Percentiles rank a stretch among this genome's conserved stretches.
These are phyloP conservation scores for Penicillium sp. DNA, from an alignment of 2,329 filamentous ascomycete species.

Conservation along the genomic window DNA sequence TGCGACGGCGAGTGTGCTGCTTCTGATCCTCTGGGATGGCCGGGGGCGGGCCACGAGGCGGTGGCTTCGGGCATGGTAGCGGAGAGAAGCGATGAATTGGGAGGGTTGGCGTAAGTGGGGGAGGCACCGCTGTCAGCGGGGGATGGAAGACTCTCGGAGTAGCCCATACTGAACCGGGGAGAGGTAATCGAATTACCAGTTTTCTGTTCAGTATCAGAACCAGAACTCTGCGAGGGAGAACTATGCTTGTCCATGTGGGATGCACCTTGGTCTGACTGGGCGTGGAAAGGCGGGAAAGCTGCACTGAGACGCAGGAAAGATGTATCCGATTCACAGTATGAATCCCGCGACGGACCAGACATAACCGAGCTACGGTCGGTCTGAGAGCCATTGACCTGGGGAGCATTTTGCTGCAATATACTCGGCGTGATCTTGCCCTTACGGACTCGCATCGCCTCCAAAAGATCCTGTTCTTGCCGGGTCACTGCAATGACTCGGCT, in stretches of 20 bases:
- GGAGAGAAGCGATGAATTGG: slow-evolving; percentile 41
- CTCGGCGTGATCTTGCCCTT: slow-evolving; percentile 48
- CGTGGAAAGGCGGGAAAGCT: slow-evolving; percentile 26
- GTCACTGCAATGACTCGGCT: slow-evolving; percentile 54
- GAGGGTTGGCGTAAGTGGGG: slow-evolving; percentile 41
- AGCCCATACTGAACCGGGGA: slow-evolving; percentile 34
- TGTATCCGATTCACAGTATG: slow-evolving; percentile 37
- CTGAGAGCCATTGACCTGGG: slow-evolving; percentile 8
- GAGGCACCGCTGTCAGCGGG: slow-evolving; percentile 37
- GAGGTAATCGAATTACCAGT: slow-evolving; percentile 31
- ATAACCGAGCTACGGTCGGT: slow-evolving; percentile 30
- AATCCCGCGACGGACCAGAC: slow-evolving; percentile 32
- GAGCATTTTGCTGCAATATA: slow-evolving; percentile 28
- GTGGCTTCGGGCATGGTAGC: slow-evolving; percentile 33
- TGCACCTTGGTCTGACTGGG: slow-evolving; percentile 27
- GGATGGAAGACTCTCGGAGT: slow-evolving; percentile 40
- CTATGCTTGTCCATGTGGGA: slow-evolving; percentile 28
- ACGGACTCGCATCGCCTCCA: slow-evolving; percentile 51
- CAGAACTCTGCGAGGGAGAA: slow-evolving; percentile 27
- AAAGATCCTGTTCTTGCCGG: slow-evolving; percentile 51
- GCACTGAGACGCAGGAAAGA: slow-evolving; percentile 43
- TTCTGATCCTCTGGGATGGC: slow-evolving; percentile 33
- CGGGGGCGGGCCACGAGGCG: slow-evolving; percentile 32
- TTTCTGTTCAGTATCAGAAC: slow-evolving; percentile 37
- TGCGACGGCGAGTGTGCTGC: slow-evolving; percentile 41